Evolutionary conservation across 352 stramenopile genomes (phyloP), one percentile per base, ranked within the genome.

Genomic region (Phytopythium mirpurense): DNA sequence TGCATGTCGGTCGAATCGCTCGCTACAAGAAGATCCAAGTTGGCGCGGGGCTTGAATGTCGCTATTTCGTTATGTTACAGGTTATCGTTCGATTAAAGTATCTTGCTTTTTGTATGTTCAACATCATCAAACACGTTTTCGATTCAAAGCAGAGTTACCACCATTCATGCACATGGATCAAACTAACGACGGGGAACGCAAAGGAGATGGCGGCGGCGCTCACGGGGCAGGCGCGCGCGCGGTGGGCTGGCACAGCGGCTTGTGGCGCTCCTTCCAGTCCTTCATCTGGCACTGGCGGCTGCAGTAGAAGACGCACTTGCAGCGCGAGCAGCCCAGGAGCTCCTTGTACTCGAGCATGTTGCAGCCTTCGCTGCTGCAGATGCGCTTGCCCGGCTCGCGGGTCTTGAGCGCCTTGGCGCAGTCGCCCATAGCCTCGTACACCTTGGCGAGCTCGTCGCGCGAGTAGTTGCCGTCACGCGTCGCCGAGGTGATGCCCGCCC

Each of bases 241-340:
- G 34, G 43, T n/a, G 4, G 60, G 53, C 45, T 78, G 66, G 62
- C 75, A 86, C 7, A 82, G 46, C 16, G 60, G 14, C 37, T 72
- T 73, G 65, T 86, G 78, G 49, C 74, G 76, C 24, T 47, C 67
- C 58, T 86, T 84, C 79, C 79, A 90, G 67, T 90, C 74, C 40
- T 70, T 57, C 34, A 67, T 65, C 54, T 90, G 77, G 31, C 79
- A 90, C 21, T 57, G 54, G 50, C 85, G 86, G 51, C 62, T 53
- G 49, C 79, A 90, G 59, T 90, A 90, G 48, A 81, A 86, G 12
- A 88, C 71, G 54, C 74, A 78, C 47, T 77, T 83, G 61, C 79
- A 90, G 36, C 71, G 77, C n/a, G 57, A 67, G 27, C 79, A 90
- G 11, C 48, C 64, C 19, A 73, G 57, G 15, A 90, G 56, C 27